Evolutionary conservation across 2,329 filamentous ascomycete genomes (phyloP).

Genomic region (Fusarium sp.): DNA sequence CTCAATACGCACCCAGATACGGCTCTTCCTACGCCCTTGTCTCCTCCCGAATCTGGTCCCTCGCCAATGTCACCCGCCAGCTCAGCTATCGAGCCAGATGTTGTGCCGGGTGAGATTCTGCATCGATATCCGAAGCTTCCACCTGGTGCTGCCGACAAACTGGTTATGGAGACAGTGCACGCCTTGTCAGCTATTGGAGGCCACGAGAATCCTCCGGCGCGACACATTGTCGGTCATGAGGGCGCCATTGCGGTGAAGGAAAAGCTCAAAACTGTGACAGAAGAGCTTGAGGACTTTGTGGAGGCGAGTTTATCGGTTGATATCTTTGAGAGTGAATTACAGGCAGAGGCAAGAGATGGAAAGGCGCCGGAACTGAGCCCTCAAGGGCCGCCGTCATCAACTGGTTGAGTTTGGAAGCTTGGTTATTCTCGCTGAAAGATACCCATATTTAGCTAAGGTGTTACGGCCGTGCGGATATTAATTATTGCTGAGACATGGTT

Average conservation of each 20-base stretch:
- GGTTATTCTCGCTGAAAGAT: not conserved
- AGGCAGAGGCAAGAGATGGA: constrained; percentile 62
- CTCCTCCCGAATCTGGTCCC: constrained; percentile 43
- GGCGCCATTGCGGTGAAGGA: constrained; percentile 91
- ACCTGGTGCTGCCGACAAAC: constrained; percentile 73
- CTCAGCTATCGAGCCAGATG: constrained; percentile 50
- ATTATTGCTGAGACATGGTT: not conserved
- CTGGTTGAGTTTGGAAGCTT: constrained; percentile 15
- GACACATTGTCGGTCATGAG: constrained; percentile 94
- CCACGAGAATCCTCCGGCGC: constrained; percentile 92
- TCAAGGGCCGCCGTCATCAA: constrained; percentile 38
- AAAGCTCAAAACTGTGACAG: constrained; percentile 95
- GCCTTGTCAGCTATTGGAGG: constrained; percentile 92
- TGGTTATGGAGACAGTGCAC: constrained; percentile 91
- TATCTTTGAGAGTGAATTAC: constrained; percentile 71
- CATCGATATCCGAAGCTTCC: constrained; percentile 82
- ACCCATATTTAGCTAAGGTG: not conserved
- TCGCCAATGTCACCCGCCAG: constrained; percentile 49
- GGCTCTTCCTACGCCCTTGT: constrained; percentile 52
- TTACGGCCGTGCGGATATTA: not conserved
- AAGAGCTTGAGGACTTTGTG: constrained; percentile 96
- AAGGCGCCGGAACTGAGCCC: constrained; percentile 46
- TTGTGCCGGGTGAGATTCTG: constrained; percentile 60
- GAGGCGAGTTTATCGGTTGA: constrained; percentile 90
- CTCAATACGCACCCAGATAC: constrained; percentile 81